Evolutionary conservation across 2,329 filamentous ascomycete genomes (phyloP), one percentile per base, ranked within the genome.

Genomic region (Parastagonospora nodorum): DNA sequence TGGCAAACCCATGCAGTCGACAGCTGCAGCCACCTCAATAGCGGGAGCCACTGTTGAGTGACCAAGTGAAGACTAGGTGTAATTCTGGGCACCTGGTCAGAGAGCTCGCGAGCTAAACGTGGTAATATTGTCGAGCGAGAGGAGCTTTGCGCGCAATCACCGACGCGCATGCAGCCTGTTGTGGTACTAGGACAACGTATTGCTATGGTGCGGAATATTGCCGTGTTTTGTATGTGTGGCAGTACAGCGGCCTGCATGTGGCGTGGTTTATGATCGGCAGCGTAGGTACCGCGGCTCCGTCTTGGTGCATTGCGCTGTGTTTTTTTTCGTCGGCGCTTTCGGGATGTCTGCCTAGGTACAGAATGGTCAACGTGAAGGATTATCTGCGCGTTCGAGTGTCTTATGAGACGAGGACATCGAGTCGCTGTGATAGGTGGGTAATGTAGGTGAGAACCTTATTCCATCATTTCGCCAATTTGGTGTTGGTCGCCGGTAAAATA

Each of bases 21-120:
- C 38, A 53, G 53, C 52, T 63, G 59, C 57, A 59, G 49, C 44
- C 40, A 49, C 48, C 50, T 62, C 57, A 60, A 59, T 53, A 48
- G 32, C 50, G 47, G 45, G 40, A 58, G 51, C 45, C 46, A 54
- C 53, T 56, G 49, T 56, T 59, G 45, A 52, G 48, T 43, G 42
- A 51, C 28, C 16, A n/a, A 11, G 35, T 28, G 32, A 31, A 29
- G 36, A 10, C 37, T n/a, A 19, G 15, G 16, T 39, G 37, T 8
- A 28, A n/a, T 10, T 8, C 35, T 16, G 24, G 4, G 19, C 16
- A 2, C 9, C n/a, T 39, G 8, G 19, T 39, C 19, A 16, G 33
- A 33, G 32, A n/a, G 12, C 32, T 33, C 11, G 33, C 11, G 9
- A 14, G 33, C 33, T 14, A 12, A 15, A 12, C 19, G 19, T 24